phyloP scores from a whole-genome alignment of 2,329 filamentous ascomycete species.

The Epichloe uncinata region DNA sequence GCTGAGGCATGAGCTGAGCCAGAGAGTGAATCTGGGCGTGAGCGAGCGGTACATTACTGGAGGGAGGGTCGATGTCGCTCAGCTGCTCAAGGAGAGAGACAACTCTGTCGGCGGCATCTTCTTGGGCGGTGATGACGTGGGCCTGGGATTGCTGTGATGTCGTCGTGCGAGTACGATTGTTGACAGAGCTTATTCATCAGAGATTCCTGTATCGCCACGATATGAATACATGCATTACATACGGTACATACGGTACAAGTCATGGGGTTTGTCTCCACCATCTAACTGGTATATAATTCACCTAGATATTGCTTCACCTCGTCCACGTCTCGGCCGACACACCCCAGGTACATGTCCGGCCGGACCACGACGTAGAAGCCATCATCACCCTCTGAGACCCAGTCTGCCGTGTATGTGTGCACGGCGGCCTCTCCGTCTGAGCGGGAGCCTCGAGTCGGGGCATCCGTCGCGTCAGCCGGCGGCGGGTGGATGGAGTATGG shows the following conservation, averaged over 20 bases:
- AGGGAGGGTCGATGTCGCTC: slow-evolving; percentile 71
- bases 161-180: background rate
- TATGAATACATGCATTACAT: background rate
- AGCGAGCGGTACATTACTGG: slow-evolving; percentile 75
- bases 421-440: background rate
- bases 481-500: background rate
- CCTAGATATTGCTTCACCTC: slow-evolving; percentile 17
- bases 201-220: background rate
- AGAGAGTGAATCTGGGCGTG: slow-evolving; percentile 74
- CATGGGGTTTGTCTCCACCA: too few relatives aligned
- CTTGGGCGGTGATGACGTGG: slow-evolving; percentile 27
- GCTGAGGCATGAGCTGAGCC: slow-evolving; percentile 54
- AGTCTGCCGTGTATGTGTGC: slow-evolving; percentile 18
- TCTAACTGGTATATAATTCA: slow-evolving; percentile 8
- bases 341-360: slow-evolving; percentile 28
- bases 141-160: slow-evolving; percentile 12
- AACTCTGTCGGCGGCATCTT: slow-evolving; percentile 26
- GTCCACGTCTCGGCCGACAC: slow-evolving; percentile 14
- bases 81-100: slow-evolving; percentile 49
- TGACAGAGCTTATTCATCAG: too few relatives aligned
- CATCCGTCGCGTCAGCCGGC: background rate
- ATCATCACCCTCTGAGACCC: slow-evolving; percentile 15
- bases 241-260: too few relatives aligned
- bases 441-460: background rate
- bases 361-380: slow-evolving; percentile 21